Evolutionary conservation across 2,329 filamentous ascomycete species (phyloP).

Genomic region (Leptographium wingfieldii): DNA sequence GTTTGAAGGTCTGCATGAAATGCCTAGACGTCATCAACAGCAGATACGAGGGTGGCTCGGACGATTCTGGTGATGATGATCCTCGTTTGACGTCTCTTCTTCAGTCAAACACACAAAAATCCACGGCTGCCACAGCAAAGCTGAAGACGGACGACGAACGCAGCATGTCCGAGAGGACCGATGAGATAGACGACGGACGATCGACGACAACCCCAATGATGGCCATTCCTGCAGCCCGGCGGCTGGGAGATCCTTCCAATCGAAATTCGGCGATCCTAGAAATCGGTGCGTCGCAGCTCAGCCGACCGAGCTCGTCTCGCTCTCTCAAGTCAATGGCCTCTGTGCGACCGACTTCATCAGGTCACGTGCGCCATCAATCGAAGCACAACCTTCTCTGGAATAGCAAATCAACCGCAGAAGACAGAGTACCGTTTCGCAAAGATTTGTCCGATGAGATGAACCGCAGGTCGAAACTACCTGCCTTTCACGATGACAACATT

Average conservation of each 20-base stretch:
- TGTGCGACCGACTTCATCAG: slow-evolving; percentile 60
- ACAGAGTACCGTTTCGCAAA: slow-evolving; percentile 79
- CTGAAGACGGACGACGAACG: slow-evolving; percentile 27
- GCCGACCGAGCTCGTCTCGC: slow-evolving; percentile 84
- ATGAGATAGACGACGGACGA: slow-evolving; percentile 34
- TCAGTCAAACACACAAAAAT: slow-evolving; percentile 37
- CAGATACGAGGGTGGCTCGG: slow-evolving; percentile 75
- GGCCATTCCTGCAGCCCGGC: slow-evolving; percentile 53
- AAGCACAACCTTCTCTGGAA: slow-evolving; percentile 73
- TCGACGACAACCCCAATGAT: slow-evolving; percentile 57
- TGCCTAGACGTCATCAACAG: slow-evolving; percentile 87
- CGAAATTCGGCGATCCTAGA: slow-evolving; percentile 82
- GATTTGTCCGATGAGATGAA: slow-evolving; percentile 52
- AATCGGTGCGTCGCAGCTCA: slow-evolving; percentile 71
- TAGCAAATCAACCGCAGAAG: slow-evolving; percentile 59
- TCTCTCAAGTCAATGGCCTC: slow-evolving; percentile 65
- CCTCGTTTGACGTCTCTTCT: slow-evolving; percentile 54
- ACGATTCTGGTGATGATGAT: slow-evolving; percentile 65
- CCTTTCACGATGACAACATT: slow-evolving; percentile 98
- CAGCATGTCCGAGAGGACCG: slow-evolving; percentile 28
- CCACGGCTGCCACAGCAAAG: slow-evolving; percentile 19
- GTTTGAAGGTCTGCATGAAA: slow-evolving; percentile 79
- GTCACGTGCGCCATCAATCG: slow-evolving; percentile 77
- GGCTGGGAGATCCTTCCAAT: slow-evolving; percentile 58
- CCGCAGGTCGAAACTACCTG: slow-evolving; percentile 58